phyloP scores from a whole-genome alignment of 2,329 filamentous ascomycete species.

The Colletotrichum navitas region DNA sequence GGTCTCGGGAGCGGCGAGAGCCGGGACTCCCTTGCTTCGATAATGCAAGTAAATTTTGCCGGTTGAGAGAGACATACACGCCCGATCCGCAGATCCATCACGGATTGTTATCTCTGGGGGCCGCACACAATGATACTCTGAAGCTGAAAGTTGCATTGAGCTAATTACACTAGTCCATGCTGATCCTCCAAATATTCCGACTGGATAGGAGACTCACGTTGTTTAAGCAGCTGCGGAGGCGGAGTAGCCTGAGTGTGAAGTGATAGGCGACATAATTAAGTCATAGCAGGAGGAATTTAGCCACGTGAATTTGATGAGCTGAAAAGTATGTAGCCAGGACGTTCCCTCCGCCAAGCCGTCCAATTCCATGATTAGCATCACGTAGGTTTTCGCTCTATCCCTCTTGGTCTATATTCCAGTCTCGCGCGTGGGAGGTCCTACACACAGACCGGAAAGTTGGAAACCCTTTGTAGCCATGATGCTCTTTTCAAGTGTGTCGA shows the following conservation, averaged over 20 bases:
- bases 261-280: no score
- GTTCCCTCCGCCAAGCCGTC: not conserved
- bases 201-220: not conserved
- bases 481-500: constrained; percentile 8
- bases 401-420: not conserved
- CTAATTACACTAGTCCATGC: not conserved
- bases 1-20: not conserved
- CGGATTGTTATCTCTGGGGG: no score
- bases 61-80: not conserved
- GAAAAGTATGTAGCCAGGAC: not conserved
- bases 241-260: not conserved
- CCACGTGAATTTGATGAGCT: not conserved
- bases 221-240: not conserved
- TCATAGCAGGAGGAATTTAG: not conserved
- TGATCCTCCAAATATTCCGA: not conserved
- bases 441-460: not conserved
- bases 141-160: not conserved
- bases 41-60: not conserved
- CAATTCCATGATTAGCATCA: not conserved
- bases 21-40: not conserved
- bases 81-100: no score
- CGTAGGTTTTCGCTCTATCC: not conserved
- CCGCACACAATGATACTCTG: not conserved
- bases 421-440: not conserved
- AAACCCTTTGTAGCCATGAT: constrained; percentile 17